Conservation (phyloP, 768 basidiomycete genomes). For the Lactifluus hygrophoroides region DNA sequence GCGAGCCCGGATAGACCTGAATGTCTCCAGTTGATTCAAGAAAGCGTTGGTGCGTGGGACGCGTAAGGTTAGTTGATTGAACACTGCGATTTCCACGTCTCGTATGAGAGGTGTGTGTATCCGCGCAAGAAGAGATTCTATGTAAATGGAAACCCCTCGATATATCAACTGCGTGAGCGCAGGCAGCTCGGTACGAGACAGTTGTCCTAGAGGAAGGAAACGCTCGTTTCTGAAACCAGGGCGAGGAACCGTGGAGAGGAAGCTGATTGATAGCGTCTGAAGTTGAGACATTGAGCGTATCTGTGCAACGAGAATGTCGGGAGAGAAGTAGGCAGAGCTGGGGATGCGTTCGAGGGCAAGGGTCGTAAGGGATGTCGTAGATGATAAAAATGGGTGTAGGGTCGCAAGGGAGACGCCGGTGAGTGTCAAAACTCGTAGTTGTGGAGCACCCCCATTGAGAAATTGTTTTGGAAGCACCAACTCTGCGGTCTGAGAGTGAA, state of each 20-base stretch:
- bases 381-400: not conserved
- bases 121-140: slow-evolving; percentile 8
- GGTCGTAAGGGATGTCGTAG: slow-evolving; percentile 5
- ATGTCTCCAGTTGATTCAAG: not conserved
- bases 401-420: slow-evolving; percentile 1
- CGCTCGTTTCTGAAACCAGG: slow-evolving; percentile 1
- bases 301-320: not conserved
- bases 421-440: slow-evolving; percentile 3
- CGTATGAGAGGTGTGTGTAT: not conserved
- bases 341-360: slow-evolving; percentile 16
- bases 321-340: slow-evolving; percentile 2
- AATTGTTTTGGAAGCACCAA: slow-evolving; percentile 7
- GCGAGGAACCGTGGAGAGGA: slow-evolving; percentile 8
- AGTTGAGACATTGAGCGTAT: slow-evolving; percentile 7
- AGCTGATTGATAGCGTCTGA: not conserved
- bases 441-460: slow-evolving; percentile 1
- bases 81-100: slow-evolving; percentile 4
- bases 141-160: slow-evolving; percentile 3
- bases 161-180: slow-evolving; percentile 5
- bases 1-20: not conserved
- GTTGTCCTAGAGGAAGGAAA: not conserved
- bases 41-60: not conserved
- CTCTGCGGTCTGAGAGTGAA: slow-evolving; percentile 8
- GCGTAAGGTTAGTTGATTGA: slow-evolving; percentile 8
- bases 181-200: slow-evolving; percentile 1